Evolutionary conservation across 495 filamentous ascomycete genomes (phyloP).

Genomic region (Pyronema omphalodes): DNA sequence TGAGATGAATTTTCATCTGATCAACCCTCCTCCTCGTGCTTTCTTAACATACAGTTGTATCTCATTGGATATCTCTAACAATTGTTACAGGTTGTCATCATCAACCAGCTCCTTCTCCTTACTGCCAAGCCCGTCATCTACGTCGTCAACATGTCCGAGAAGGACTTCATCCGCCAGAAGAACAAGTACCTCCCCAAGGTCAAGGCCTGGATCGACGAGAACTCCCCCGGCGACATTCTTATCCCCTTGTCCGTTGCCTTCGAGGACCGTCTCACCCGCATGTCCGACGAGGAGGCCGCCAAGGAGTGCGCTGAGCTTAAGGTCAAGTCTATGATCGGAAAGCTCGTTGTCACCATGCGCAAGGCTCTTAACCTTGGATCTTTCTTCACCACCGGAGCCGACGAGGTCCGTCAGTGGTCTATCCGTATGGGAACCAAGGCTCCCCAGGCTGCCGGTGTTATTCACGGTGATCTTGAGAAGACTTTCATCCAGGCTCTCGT

Average conservation of each 20-base stretch:
- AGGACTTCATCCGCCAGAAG: slow-evolving; percentile 95
- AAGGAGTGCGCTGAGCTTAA: slow-evolving; percentile 74
- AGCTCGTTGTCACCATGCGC: slow-evolving; percentile 88
- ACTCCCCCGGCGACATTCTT: slow-evolving; percentile 72
- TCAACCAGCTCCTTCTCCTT: slow-evolving; percentile 90
- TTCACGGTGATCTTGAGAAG: slow-evolving; percentile 98
- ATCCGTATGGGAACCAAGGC: slow-evolving; percentile 94
- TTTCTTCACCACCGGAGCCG: slow-evolving; percentile 94
- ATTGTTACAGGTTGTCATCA: slow-evolving; percentile 63
- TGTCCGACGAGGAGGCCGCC: slow-evolving; percentile 59
- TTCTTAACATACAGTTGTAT: neutral
- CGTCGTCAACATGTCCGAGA: slow-evolving; percentile 91
- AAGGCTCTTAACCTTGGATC: slow-evolving; percentile 70
- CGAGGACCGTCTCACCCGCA: slow-evolving; percentile 73
- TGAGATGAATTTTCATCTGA: slow-evolving; percentile 50
- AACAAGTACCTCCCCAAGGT: slow-evolving; percentile 96
- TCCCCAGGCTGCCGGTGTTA: slow-evolving; percentile 90
- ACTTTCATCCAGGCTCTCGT: slow-evolving; percentile 96
- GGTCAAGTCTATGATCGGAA: slow-evolving; percentile 77
- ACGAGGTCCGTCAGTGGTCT: slow-evolving; percentile 98
- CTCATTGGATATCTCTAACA: neutral
- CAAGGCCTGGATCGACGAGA: slow-evolving; percentile 78
- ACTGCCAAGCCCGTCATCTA: slow-evolving; percentile 95
- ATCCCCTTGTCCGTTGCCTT: slow-evolving; percentile 83
- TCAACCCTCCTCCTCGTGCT: neutral